Base-by-base conservation (phyloP, 805 yeast species). In the Metschnikowia koreensis region DNA sequence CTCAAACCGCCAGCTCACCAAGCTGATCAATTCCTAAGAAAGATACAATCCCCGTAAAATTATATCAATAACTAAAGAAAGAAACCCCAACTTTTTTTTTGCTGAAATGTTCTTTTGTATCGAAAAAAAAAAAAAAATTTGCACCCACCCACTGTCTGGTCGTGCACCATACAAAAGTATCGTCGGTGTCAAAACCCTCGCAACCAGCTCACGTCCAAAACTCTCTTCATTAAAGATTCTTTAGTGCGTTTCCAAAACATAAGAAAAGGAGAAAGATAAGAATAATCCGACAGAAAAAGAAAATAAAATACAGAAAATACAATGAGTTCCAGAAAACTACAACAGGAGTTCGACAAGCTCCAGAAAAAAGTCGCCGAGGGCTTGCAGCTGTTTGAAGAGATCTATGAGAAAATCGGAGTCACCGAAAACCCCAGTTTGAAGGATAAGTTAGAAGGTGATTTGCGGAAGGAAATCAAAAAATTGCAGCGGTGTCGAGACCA, bases 401-500 rank as follows among this genome's bases (percentile, higher is more conserved):
- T 89, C 34, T 87, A 93, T 64, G 96, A 89, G 40, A 93, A 93
- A 70, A 82, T 93, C 38, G 86, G 84, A 68, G 79, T 80, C 46
- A 83, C 96, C 45, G 92, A 90, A 56, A 87, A 87, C 61, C 87
- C 82, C 58, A 84, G 96, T 2, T 97, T 92, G 67, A 88, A 93
- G 73, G 98, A 93, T 67, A 93, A 93, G 68, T 78, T 94, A 52
- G 99, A 94, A 67, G 80, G 84, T 55, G 99, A 93, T 66, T 76
- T 93, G 66, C 92, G 94, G 73, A 86, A 94, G 63, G 98, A 94
- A 69, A 92, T 94, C 70, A 93, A 94, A 70, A 93, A 91, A 69
- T 77, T 93, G 52, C 99, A 93, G 67, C 83, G 97, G 66, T 84
- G 87, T 61, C 81, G 98, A 66, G 99, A 93, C 69, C 98, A 91